Evolutionary conservation across 345 rosid species (phyloP), one percentile per base, ranked within the genome.

Genomic region (Populus euphratica): DNA sequence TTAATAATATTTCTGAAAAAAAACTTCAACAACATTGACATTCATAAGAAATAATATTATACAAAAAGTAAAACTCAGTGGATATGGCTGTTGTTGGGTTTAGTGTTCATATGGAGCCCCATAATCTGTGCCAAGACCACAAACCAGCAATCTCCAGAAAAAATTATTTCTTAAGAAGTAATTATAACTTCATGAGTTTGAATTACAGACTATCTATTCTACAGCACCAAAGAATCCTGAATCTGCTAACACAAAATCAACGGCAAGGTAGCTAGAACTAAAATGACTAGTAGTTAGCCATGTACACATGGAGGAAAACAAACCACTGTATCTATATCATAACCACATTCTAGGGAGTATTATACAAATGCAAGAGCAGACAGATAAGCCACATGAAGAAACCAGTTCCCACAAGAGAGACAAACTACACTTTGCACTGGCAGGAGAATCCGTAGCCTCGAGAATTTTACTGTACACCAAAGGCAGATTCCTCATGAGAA

Each of bases 191-290:
- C 68, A 77, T 56, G 23, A 79, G 74, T 82, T 72, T 78, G 83
- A 82, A 82, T 83, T 83, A 85, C 89, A 88, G 80, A 78, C 74
- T 72, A 14, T 75, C 75, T 68, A 75, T 77, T 75, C 20, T 71
- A 77, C 74, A 78, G 76, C 73, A 69, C 70, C 83, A 82, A 88
- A 77, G 86, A 86, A 86, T 86, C 83, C 88, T 82, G 75, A 83
- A 86, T 85, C 84, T 73, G 85, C 85, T 68, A 39, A 27, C 65
- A 80, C 61, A 33, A 56, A 70, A 65, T 70, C 76, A 73, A 76
- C 78, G 47, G 64, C 39, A 54, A 61, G 16, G 75, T 61, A 44
- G 56, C 75, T 10, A 66, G 73, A 69, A 74, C 84, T 73, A 78
- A 52, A 69, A 72, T 61, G 76, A 81, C 83, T 73, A 39, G 35